Evolutionary conservation across 805 yeast species (phyloP), one percentile per base, ranked within the genome.

Genomic region (Starmerella gropengiesseri): DNA sequence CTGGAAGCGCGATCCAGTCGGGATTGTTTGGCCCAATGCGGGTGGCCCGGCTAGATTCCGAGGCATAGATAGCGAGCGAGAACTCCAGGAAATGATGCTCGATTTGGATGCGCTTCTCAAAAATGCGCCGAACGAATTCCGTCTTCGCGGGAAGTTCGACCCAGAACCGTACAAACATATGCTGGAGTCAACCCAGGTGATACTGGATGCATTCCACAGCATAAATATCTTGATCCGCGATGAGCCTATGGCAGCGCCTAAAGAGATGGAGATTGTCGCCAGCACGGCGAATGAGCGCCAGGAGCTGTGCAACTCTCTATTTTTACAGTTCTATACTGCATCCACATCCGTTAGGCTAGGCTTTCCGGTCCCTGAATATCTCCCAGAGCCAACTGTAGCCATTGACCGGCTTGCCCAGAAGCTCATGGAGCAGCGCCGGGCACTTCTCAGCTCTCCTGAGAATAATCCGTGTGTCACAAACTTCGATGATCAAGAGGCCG

Each of bases 1-100:
- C 7, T 83, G 93, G 94, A 78, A 78, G 51, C 65, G 77, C 37
- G 89, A 81, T 50, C 85, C 87, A 1, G 61, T 83, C 47, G 71
- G 45, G 5, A 43, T 51, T 2, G 41, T 44, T n/a, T 47, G 17
- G 16, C 16, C 28, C 32, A 39, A 7, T 18, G 31, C 20, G 30
- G 25, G 21, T 20, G 26, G 28, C 16, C 26, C 16, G 3, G 18
- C 28, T 28, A 39, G 28, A 18, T 46, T 55, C 23, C 37, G 46
- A 0, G 66, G 65, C 1, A 51, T 60, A 13, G 37, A 48, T 14
- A 53, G 55, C 11, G 60, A 61, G 38, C 54, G 58, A 19, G 63
- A 74, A 59, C 55, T 78, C 25, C 76, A 77, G 49, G 61, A 63
- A 9, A 66, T 78, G 11, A 69, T 81, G 66, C 54, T 68, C 9